Evolutionary conservation across 2,329 filamentous ascomycete genomes (phyloP).

Genomic region (Gliomastix tumulicola): DNA sequence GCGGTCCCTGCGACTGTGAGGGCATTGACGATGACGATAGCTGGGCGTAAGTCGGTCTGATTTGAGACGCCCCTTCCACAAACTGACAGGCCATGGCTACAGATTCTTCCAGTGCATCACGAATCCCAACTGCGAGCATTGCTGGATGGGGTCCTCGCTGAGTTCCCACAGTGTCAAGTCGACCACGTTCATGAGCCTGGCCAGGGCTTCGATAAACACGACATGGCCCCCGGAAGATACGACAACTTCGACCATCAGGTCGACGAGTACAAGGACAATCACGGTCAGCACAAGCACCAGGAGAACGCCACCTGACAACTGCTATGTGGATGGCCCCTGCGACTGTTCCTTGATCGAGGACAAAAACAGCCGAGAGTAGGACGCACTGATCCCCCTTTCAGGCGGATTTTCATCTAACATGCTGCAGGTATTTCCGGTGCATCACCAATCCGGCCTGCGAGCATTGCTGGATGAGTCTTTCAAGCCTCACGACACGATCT

Average conservation of each 20-base stretch:
- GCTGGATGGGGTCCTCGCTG: too few relatives aligned
- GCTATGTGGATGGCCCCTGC: conserved; percentile 13
- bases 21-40: conserved; percentile 16
- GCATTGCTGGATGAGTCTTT: conserved; percentile 5
- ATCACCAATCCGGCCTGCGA: conserved; percentile 22
- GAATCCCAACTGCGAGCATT: conserved; percentile 18
- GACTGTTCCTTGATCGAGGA: conserved; percentile 18
- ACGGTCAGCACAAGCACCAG: not conserved
- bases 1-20: conserved; percentile 18
- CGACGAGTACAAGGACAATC: too few relatives aligned
- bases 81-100: not conserved
- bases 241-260: too few relatives aligned
- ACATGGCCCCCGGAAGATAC: too few relatives aligned
- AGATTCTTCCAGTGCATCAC: conserved; percentile 22
- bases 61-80: too few relatives aligned
- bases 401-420: too few relatives aligned
- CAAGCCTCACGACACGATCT: too few relatives aligned
- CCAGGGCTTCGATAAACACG: too few relatives aligned
- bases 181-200: too few relatives aligned
- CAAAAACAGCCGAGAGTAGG: conserved; percentile 19
- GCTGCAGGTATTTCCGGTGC: conserved; percentile 23
- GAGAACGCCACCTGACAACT: conserved; percentile 4
- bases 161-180: too few relatives aligned
- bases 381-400: too few relatives aligned
- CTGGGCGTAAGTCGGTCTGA: conserved; percentile 16